Percentiles rank a stretch among this genome's conserved stretches.
These are phyloP conservation scores for Zalerion maritima DNA, from an alignment of 495 filamentous ascomycete genomes.

Conservation along the genomic window DNA sequence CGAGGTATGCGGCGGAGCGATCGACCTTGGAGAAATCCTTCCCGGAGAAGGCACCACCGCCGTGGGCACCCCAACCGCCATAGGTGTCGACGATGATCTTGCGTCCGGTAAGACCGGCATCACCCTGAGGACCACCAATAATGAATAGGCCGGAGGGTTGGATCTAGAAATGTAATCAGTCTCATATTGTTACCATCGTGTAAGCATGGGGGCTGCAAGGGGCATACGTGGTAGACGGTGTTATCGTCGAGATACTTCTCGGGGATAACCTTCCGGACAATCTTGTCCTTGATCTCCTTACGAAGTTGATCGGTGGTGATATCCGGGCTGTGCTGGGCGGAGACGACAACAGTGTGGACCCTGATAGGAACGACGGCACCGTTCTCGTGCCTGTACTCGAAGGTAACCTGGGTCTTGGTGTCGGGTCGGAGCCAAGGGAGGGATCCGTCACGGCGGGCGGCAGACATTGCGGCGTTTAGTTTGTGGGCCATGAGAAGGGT, in stretches of 20 bases:
- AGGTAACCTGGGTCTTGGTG: constrained; percentile 98
- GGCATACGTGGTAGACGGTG: constrained; percentile 79
- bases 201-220: background rate
- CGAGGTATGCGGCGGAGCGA: constrained; percentile 92
- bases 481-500: constrained; percentile 88
- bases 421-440: constrained; percentile 93
- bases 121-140: constrained; percentile 97
- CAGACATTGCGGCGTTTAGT: constrained; percentile 85
- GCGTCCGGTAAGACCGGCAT: constrained; percentile 94
- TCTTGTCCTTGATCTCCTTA: constrained; percentile 93
- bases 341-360: constrained; percentile 94
- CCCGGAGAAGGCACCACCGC: constrained; percentile 98
- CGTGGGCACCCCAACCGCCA: constrained; percentile 98
- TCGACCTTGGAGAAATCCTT: constrained; percentile 99
- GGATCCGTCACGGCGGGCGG: constrained; percentile 69
- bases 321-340: constrained; percentile 79
- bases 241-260: constrained; percentile 79
- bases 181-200: constrained; percentile 1
- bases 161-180: constrained; percentile 35
- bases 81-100: constrained; percentile 99
- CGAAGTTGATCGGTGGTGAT: constrained; percentile 88
- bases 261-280: constrained; percentile 87
- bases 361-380: constrained; percentile 84
- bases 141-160: constrained; percentile 98
- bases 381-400: constrained; percentile 94